phyloP scores from a whole-genome alignment of 2,329 filamentous ascomycete species.

The Aspergillus persii region DNA sequence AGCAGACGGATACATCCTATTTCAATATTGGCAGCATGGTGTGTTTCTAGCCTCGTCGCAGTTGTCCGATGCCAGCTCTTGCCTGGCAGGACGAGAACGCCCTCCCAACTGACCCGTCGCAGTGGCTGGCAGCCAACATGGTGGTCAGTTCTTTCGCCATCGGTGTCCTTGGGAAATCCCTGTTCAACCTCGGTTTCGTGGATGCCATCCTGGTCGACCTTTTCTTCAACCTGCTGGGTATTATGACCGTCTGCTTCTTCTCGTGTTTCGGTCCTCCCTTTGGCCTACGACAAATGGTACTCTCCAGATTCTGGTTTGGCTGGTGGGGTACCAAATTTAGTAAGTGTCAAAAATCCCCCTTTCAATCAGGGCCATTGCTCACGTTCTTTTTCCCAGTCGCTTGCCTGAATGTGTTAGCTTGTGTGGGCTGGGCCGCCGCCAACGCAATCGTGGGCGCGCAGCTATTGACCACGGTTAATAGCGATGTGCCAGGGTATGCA shows the following conservation, averaged over 20 bases:
- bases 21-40: constrained; percentile 71
- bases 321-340: constrained; percentile 67
- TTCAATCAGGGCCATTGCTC: neutral
- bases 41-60: constrained; percentile 31
- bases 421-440: constrained; percentile 72
- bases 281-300: constrained; percentile 75
- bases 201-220: constrained; percentile 70
- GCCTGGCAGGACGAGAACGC: constrained; percentile 9
- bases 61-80: constrained; percentile 8
- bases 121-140: constrained; percentile 79
- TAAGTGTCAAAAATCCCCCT: constrained; percentile 36
- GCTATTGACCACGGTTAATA: constrained; percentile 71
- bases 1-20: constrained; percentile 64
- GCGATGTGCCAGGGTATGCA: constrained; percentile 66
- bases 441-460: constrained; percentile 80
- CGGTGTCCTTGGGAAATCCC: constrained; percentile 65
- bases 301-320: constrained; percentile 76
- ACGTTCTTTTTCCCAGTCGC: constrained; percentile 49
- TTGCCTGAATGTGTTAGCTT: constrained; percentile 68
- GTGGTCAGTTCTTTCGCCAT: constrained; percentile 74
- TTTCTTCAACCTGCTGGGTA: constrained; percentile 73
- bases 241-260: constrained; percentile 72
- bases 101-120: constrained; percentile 25
- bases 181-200: constrained; percentile 69
- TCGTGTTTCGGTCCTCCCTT: constrained; percentile 73